Percentiles rank a stretch among this genome's conserved stretches.
These are phyloP conservation scores for Quercus suber DNA, from an alignment of 306 rosid species.

Conservation along the genomic window DNA sequence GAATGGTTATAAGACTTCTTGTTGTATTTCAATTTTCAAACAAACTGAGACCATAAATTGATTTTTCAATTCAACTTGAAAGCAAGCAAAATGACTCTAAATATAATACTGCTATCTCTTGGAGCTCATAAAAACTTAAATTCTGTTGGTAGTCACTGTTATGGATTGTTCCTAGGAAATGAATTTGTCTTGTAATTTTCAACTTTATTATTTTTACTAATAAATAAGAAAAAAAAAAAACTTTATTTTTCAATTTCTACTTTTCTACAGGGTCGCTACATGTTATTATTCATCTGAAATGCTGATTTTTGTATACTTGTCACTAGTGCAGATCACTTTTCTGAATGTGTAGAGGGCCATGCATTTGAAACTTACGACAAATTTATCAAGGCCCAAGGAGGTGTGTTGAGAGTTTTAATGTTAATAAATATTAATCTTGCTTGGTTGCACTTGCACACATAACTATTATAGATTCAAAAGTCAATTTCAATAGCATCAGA, in stretches of 20 bases:
- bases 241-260: conserved; percentile 1
- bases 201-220: neutral
- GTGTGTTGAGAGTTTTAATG: conserved; percentile 31
- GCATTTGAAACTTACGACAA: conserved; percentile 92
- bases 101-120: neutral
- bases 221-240: neutral
- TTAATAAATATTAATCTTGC: neutral
- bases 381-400: conserved; percentile 79
- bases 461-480: neutral
- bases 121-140: neutral
- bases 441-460: neutral
- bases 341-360: conserved; percentile 92
- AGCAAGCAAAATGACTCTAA: neutral
- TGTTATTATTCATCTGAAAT: conserved; percentile 19
- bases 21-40: neutral
- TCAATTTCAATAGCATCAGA: neutral
- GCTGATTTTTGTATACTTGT: conserved; percentile 26
- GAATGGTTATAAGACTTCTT: neutral
- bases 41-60: neutral
- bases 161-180: no score
- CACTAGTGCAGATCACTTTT: conserved; percentile 80
- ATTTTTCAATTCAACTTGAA: neutral
- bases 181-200: no score
- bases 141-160: neutral
- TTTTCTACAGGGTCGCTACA: neutral